phyloP scores from a whole-genome alignment of 139 green algal genomes.

The Parachlorella kessleri region DNA sequence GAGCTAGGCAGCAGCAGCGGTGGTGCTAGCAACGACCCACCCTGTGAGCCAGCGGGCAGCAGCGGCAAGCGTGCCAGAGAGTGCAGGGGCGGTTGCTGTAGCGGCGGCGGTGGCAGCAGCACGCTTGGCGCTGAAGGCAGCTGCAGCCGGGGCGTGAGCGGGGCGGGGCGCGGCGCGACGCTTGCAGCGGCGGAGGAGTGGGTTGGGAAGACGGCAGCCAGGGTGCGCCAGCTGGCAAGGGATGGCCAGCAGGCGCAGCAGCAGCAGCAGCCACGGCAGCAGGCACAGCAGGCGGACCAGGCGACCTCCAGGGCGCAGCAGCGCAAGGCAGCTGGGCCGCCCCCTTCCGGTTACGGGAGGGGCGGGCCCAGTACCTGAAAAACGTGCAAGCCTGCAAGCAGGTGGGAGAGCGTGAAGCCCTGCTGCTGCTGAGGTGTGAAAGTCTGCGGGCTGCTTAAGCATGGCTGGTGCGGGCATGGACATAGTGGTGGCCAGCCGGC shows the following conservation, averaged over 20 bases:
- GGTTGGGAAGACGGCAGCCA: not conserved
- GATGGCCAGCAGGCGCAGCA: not conserved
- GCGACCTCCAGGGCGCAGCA: not conserved
- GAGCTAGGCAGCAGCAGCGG: conserved; percentile 11
- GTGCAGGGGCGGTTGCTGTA: too few species aligned
- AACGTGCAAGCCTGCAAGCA: conserved; percentile 78
- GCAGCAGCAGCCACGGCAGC: conserved; percentile 23
- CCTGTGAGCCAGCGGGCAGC: too few species aligned
- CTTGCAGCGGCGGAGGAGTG: conserved; percentile 3
- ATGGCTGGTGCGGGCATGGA: too few species aligned
- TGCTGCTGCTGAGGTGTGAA: too few species aligned
- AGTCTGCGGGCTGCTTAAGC: too few species aligned
- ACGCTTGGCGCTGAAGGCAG: too few species aligned
- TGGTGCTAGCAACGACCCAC: not conserved
- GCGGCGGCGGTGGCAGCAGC: too few species aligned
- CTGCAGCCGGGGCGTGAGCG: not conserved
- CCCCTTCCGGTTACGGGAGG: conserved; percentile 59
- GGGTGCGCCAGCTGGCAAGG: conserved; percentile 1
- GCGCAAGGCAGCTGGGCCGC: not conserved
- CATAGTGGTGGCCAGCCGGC: too few species aligned
- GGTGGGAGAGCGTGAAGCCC: too few species aligned
- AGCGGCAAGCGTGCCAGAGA: not conserved
- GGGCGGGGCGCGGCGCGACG: conserved; percentile 19
- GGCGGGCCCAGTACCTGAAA: conserved; percentile 63
- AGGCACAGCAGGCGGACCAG: not conserved